Evolutionary conservation across 2,329 filamentous ascomycete genomes (phyloP).

Genomic region (Corniculantispora saksenae): DNA sequence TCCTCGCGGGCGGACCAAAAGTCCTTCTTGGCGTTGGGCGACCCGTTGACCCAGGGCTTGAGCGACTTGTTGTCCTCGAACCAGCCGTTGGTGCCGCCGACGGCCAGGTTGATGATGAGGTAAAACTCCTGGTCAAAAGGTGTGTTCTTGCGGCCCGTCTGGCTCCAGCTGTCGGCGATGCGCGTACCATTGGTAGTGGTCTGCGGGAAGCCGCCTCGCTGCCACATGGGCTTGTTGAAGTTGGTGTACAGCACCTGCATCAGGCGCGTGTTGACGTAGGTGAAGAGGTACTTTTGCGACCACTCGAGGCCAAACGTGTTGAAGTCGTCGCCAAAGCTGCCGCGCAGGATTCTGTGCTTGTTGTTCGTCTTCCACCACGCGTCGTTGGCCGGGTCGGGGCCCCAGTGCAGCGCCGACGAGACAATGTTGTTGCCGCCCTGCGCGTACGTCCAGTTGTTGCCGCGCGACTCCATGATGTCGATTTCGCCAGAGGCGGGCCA

Average conservation of each 20-base stretch:
- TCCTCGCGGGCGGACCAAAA: conserved; percentile 70
- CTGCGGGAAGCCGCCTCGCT: conserved; percentile 67
- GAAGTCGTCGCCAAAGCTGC: conserved; percentile 67
- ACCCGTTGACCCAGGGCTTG: conserved; percentile 79
- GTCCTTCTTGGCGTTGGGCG: conserved; percentile 66
- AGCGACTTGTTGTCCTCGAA: conserved; percentile 70
- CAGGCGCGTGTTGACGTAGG: conserved; percentile 78
- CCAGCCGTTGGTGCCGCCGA: conserved; percentile 81
- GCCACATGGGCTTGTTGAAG: conserved; percentile 68
- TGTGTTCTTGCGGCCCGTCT: conserved; percentile 60
- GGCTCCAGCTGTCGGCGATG: conserved; percentile 60
- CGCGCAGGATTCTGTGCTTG: conserved; percentile 73
- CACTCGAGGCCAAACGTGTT: conserved; percentile 84
- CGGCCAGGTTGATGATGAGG: conserved; percentile 73
- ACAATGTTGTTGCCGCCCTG: conserved; percentile 81
- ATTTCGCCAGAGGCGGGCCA: conserved; percentile 85
- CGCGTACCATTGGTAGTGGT: conserved; percentile 66
- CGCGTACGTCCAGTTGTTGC: conserved; percentile 76
- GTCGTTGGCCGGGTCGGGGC: conserved; percentile 70
- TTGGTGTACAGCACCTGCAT: conserved; percentile 79
- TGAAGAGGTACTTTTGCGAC: conserved; percentile 87
- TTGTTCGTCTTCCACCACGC: conserved; percentile 83
- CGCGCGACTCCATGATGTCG: conserved; percentile 77
- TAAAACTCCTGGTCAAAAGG: conserved; percentile 79
- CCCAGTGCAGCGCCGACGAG: conserved; percentile 80